A percentile compares a stretch with the other conserved stretches of the same genome.
Conservation (phyloP, 768 basidiomycete genomes). For the Pleurotus cornucopiae region DNA sequence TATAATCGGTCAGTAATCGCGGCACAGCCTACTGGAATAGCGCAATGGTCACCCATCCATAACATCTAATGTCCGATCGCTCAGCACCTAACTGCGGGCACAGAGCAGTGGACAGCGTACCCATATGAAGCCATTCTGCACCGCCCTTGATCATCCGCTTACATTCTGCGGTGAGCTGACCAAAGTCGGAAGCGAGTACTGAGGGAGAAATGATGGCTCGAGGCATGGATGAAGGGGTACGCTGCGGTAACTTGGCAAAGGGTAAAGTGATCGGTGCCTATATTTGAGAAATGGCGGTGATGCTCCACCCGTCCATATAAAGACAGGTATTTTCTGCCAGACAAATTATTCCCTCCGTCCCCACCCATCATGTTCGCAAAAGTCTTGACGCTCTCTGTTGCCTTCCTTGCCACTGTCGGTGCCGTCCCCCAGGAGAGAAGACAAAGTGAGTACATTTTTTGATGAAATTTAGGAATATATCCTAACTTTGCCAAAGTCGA, state of each 20-base stretch:
- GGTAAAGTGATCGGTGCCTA: neutral
- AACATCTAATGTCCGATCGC: slow-evolving; percentile 56
- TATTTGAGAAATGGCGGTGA: neutral
- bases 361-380: slow-evolving; percentile 21
- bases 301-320: neutral
- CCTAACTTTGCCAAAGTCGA: slow-evolving; percentile 22
- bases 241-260: neutral
- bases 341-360: too few relatives aligned
- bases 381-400: slow-evolving; percentile 32
- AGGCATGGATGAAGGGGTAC: slow-evolving; percentile 48
- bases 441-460: slow-evolving; percentile 30
- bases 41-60: slow-evolving; percentile 81
- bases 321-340: neutral
- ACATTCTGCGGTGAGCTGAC: slow-evolving; percentile 92
- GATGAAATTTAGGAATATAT: neutral
- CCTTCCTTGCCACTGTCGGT: slow-evolving; percentile 32
- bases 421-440: slow-evolving; percentile 35
- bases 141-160: slow-evolving; percentile 93
- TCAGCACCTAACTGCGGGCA: slow-evolving; percentile 6
- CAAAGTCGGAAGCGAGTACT: slow-evolving; percentile 96
- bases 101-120: slow-evolving; percentile 31
- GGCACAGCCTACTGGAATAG: neutral
- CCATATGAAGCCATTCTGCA: slow-evolving; percentile 99
- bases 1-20: neutral
- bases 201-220: slow-evolving; percentile 94